A percentile compares a stretch with the other conserved stretches of the same genome.
These are phyloP conservation scores for Gyrodon lividus DNA, from an alignment of 768 basidiomycete species.

Conservation along the genomic window DNA sequence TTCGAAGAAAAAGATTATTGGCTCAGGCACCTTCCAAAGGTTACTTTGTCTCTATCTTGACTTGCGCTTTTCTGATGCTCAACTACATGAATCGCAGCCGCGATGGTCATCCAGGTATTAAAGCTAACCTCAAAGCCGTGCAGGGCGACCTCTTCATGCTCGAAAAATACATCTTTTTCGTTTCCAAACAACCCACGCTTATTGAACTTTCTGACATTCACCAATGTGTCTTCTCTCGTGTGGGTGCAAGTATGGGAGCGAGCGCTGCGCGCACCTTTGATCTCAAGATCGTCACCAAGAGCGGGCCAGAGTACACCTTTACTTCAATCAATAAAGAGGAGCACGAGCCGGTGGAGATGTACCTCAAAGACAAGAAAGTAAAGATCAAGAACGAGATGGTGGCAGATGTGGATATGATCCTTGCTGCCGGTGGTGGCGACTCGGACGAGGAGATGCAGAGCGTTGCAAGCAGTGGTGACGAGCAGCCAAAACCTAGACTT, in stretches of 20 bases:
- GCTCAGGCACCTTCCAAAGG: slow-evolving; percentile 85
- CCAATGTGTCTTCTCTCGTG: slow-evolving; percentile 89
- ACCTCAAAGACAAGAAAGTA: slow-evolving; percentile 88
- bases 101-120: slow-evolving; percentile 90
- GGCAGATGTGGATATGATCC: slow-evolving; percentile 77
- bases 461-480: slow-evolving; percentile 67
- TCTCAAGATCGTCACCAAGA: slow-evolving; percentile 83
- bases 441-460: slow-evolving; percentile 86
- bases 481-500: slow-evolving; percentile 49
- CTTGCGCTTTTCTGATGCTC: neutral
- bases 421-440: slow-evolving; percentile 61
- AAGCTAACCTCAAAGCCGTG: slow-evolving; percentile 94
- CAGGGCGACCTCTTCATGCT: slow-evolving; percentile 98
- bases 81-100: slow-evolving; percentile 48
- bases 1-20: slow-evolving; percentile 87
- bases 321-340: slow-evolving; percentile 96
- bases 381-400: slow-evolving; percentile 95
- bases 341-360: slow-evolving; percentile 80
- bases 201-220: slow-evolving; percentile 89
- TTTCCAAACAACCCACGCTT: slow-evolving; percentile 91
- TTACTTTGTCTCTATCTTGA: slow-evolving; percentile 27
- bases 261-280: slow-evolving; percentile 92
- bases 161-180: slow-evolving; percentile 97
- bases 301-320: slow-evolving; percentile 84
- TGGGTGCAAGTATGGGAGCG: slow-evolving; percentile 80